Evolutionary conservation across 345 rosid species (phyloP), one percentile per base, ranked within the genome.

Genomic region (Fremontodendron californicum): DNA sequence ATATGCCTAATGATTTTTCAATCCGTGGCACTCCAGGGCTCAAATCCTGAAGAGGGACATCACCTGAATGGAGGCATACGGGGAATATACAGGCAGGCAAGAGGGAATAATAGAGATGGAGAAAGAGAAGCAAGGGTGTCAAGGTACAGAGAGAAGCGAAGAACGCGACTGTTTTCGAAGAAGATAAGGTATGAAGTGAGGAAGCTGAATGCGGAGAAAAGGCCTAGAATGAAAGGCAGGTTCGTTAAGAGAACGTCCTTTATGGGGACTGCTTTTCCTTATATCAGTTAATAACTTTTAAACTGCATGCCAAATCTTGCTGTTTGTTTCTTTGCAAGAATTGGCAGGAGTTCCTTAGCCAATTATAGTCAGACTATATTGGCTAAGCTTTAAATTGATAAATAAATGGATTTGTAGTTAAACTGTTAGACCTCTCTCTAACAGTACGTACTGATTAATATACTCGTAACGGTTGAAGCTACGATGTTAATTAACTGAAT

Each of bases 161-260:
- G 93, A 42, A 88, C 84, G 5, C 37, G 93, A 43, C 39, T 90
- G 79, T 90, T 90, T 75, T 81, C 91, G 5, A 90, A 90, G 88
- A 90, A 90, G 76, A 90, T 90, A 84, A 86, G 93, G 76, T 90
- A 90, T 71, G 88, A 90, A 68, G 93, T 90, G 25, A 82, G 93
- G 80, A 90, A 87, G 74, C 78, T 88, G 71, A 90, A 90, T 21
- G 93, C 93, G 1, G 93, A 87, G 84, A 87, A 86, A 76, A 86
- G 93, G 78, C 93, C 93, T 51, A 81, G 93, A 68, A 84, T 90
- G 88, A 88, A 86, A 85, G 93, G 93, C 16, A 80, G 93, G 19
- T 88, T 90, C 55, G 93, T 88, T 1, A 90, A 88, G 89, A 90
- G 90, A 78, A 76, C 84, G 6, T 76, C 84, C 16, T 71, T 77